These are phyloP conservation scores for Hypsizygus ulmarius DNA, from an alignment of 1,284 basidiomycete species.

Conservation along the genomic window DNA sequence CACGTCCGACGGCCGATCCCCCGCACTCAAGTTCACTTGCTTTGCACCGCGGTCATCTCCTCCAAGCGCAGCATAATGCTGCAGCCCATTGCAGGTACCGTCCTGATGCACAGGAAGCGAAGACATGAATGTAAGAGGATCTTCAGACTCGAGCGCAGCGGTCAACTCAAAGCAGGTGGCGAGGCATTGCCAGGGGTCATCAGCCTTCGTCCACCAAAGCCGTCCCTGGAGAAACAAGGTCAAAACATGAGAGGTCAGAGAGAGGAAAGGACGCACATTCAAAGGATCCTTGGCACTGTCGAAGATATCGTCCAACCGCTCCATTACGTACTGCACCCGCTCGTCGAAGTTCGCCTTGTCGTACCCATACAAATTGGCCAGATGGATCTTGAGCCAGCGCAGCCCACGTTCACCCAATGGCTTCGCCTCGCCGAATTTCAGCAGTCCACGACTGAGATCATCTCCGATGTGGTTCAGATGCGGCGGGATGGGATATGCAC, in stretches of 20 bases:
- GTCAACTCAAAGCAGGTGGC: conserved; percentile 88
- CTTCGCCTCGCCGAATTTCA: conserved; percentile 82
- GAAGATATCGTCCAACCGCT: conserved; percentile 75
- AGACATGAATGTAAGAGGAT: conserved; percentile 73
- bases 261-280: conserved; percentile 42
- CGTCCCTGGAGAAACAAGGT: conserved; percentile 43
- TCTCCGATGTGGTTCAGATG: conserved; percentile 97
- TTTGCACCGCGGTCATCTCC: conserved; percentile 88
- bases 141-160: conserved; percentile 70
- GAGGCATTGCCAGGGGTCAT: conserved; percentile 98
- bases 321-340: conserved; percentile 76
- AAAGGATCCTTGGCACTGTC: conserved; percentile 89
- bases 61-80: conserved; percentile 98
- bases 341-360: conserved; percentile 96
- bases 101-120: conserved; percentile 95
- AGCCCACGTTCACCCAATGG: conserved; percentile 81
- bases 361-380: conserved; percentile 91
- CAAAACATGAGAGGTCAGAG: not conserved
- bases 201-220: conserved; percentile 89
- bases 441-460: conserved; percentile 87
- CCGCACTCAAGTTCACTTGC: conserved; percentile 90
- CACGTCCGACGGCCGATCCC: conserved; percentile 91
- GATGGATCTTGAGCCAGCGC: conserved; percentile 88
- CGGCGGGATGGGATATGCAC: conserved; percentile 96
- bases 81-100: conserved; percentile 97